Conservation (phyloP, 805 yeast species). For the Alloascoidea africana region DNA sequence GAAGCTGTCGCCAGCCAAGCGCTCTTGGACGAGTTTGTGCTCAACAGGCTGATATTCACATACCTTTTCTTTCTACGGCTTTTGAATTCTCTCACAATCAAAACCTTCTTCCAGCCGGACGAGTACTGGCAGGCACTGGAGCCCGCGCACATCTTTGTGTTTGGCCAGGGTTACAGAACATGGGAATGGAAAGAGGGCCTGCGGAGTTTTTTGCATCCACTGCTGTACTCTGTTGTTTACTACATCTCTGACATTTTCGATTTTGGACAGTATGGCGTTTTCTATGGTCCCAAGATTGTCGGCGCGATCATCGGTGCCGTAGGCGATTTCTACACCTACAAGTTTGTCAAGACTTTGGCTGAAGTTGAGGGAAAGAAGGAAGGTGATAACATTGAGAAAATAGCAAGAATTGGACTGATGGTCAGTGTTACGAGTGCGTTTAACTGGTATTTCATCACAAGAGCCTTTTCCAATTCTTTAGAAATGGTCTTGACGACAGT, state of each 20-base stretch:
- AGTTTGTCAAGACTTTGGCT: constrained; percentile 23
- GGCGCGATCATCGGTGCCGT: constrained; percentile 58
- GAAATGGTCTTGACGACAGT: constrained; percentile 59
- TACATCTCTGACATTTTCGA: constrained; percentile 17
- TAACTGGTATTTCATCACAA: constrained; percentile 66
- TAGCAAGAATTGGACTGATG: constrained; percentile 28
- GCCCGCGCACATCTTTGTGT: constrained; percentile 69
- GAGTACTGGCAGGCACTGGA: constrained; percentile 90
- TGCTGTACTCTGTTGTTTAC: constrained; percentile 40
- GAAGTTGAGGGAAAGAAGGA: constrained; percentile 11
- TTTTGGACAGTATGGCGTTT: constrained; percentile 24
- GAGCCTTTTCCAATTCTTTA: constrained; percentile 76
- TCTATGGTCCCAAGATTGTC: constrained; percentile 42
- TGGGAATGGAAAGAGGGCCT: constrained; percentile 89
- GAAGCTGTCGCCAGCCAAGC: too few relatives aligned
- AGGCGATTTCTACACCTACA: constrained; percentile 50
- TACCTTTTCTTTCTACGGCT: constrained; percentile 30
- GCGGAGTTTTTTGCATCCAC: constrained; percentile 70
- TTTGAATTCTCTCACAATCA: constrained; percentile 44
- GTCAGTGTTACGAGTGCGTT: constrained; percentile 52
- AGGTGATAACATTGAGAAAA: constrained; percentile 2
- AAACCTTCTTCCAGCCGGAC: constrained; percentile 89
- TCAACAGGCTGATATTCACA: constrained; percentile 9
- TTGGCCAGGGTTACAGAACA: constrained; percentile 69
- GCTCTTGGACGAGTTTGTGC: too few relatives aligned